These are phyloP conservation scores for Scheffersomyces stipitis DNA, from an alignment of 805 yeast genomes.

Conservation along the genomic window DNA sequence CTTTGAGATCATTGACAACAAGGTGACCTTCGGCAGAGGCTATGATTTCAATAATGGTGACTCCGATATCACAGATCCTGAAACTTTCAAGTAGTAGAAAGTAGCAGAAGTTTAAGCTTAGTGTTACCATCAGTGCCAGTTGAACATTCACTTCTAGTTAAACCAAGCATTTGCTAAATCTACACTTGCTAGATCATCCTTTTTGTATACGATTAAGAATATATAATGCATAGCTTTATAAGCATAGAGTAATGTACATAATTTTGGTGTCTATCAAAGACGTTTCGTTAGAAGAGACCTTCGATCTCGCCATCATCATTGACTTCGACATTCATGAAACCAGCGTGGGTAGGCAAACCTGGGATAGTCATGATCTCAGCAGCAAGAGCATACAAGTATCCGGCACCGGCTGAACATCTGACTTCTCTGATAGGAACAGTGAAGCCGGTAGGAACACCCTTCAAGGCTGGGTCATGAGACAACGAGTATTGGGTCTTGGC, in stretches of 20 bases:
- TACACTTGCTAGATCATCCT: too few relatives aligned
- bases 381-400: constrained; percentile 92
- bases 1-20: constrained; percentile 33
- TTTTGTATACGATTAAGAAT: constrained; percentile 1
- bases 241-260: too few relatives aligned
- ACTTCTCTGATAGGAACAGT: constrained; percentile 93
- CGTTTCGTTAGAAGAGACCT: constrained; percentile 84
- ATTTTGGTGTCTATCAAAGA: too few relatives aligned
- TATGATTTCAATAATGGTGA: constrained; percentile 48
- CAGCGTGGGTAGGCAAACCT: constrained; percentile 93
- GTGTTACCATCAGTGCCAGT: too few relatives aligned
- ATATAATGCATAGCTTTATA: constrained; percentile 3
- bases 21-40: constrained; percentile 41
- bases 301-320: constrained; percentile 88
- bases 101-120: too few relatives aligned
- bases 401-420: constrained; percentile 94
- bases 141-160: too few relatives aligned
- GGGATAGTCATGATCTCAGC: constrained; percentile 98
- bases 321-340: constrained; percentile 96
- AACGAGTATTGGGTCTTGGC: constrained; percentile 97
- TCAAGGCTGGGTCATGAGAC: constrained; percentile 89
- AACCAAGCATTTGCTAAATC: too few relatives aligned
- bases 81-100: neutral
- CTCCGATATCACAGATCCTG: constrained; percentile 19
- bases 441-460: constrained; percentile 95